Evolutionary conservation across 2,329 filamentous ascomycete genomes (phyloP), one percentile per base, ranked within the genome.

Genomic region (Chrysosporium keratinophilum): DNA sequence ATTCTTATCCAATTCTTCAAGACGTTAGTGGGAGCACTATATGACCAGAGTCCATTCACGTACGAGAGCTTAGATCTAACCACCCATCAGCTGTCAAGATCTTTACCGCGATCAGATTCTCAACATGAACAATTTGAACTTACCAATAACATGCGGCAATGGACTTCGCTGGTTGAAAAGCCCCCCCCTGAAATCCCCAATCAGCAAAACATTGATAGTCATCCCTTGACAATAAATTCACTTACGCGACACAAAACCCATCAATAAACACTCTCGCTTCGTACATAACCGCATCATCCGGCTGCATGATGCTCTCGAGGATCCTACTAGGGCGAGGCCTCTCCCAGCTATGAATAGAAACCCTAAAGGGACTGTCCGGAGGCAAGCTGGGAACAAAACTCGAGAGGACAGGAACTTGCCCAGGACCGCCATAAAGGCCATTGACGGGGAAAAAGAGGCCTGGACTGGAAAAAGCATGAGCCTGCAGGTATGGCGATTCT

Each of bases 301-400:
- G 73, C 56, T 80, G 78, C 69, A 77, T 80, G 62, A 80, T 75
- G 43, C 71, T 71, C 56, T 74, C 75, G 34, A 80, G 76, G 60
- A 78, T 74, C 43, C 79, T 75, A 59, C 80, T 85, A 52, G 81
- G 70, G 15, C 74, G 72, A 5, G 83, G 83, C 3, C 72, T 75
- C 14, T 77, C 76, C 87, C 87, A 91, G 55, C 78, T 83, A 68
- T 90, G 86, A 47, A 91, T 75, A 1, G 87, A 90, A 48, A 90
- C 76, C 57, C 82, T 79, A 67, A 89, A 90, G 0, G 79, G 74
- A 28, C 72, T 72, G 20, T 79, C 79, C 0, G 71, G 65, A 2
- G 74, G 62, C 9, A 88, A 72, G 56, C 82, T 84, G 1, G 85
- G 82, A 43, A 88, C 75, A 64, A 88, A 91, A 57, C 80, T 82